A percentile compares a stretch with the other conserved stretches of the same genome.
Evolutionary conservation across 1,284 basidiomycete genomes (phyloP).

Genomic region (Trametes hirsuta): DNA sequence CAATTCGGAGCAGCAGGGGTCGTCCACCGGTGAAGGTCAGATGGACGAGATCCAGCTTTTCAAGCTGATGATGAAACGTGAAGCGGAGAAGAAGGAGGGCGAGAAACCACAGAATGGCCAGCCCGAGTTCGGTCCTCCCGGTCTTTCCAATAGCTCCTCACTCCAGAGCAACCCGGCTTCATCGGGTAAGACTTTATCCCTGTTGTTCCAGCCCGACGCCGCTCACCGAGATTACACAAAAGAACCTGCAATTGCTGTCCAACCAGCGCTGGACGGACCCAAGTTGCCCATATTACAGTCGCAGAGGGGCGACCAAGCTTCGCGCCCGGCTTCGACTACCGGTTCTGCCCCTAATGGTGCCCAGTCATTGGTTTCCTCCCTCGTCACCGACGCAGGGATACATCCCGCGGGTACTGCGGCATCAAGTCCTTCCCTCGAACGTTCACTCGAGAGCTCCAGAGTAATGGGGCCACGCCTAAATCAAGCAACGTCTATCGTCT

Average conservation of each 20-base stretch:
- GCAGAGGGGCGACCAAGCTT: constrained; percentile 15
- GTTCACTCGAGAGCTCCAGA: constrained; percentile 31
- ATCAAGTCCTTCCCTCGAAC: constrained; percentile 27
- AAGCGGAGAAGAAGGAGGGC: constrained; percentile 69
- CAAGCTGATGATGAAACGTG: constrained; percentile 83
- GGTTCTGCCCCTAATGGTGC: neutral
- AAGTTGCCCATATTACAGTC: neutral
- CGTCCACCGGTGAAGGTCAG: constrained; percentile 35
- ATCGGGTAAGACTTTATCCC: constrained; percentile 7
- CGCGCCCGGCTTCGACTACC: constrained; percentile 5
- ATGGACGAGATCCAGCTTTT: constrained; percentile 88
- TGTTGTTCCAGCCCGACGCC: neutral
- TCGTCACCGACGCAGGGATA: constrained; percentile 5
- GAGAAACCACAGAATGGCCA: constrained; percentile 34
- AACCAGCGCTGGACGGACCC: constrained; percentile 6
- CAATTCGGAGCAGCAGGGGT: neutral
- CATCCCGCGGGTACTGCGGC: constrained; percentile 9
- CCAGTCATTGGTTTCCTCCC: constrained; percentile 3
- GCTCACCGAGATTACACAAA: neutral
- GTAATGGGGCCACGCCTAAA: constrained; percentile 38
- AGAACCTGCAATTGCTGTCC: constrained; percentile 11
- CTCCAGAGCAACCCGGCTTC: constrained; percentile 8
- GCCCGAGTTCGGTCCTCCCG: constrained; percentile 16
- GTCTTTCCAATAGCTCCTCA: constrained; percentile 15
- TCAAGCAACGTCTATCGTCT: constrained; percentile 36